phyloP scores from a whole-genome alignment of 257 asterid species.

The Parsonsia alboflavescens region DNA sequence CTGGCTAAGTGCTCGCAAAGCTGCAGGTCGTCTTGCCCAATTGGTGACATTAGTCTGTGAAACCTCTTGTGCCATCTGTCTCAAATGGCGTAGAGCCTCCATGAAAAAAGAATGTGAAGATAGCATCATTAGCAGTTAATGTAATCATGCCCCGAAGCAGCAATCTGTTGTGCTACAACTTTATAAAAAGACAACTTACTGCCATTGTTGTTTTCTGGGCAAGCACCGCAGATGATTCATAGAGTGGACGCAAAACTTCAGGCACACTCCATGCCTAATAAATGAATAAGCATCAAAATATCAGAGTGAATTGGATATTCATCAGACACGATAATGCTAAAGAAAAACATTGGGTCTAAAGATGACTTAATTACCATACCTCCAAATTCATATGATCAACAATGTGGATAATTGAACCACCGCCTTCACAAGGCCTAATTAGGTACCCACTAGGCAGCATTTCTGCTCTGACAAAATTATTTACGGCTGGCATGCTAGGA shows the following conservation, averaged over 20 bases:
- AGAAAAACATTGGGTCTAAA: background rate
- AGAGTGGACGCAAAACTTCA: conserved; percentile 84
- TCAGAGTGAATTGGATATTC: background rate
- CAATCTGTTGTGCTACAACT: background rate
- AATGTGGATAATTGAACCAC: conserved; percentile 84
- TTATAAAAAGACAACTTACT: conserved; percentile 33
- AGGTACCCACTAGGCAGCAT: conserved; percentile 84
- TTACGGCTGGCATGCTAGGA: conserved; percentile 84
- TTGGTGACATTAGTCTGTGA: conserved; percentile 62
- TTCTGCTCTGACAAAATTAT: conserved; percentile 81
- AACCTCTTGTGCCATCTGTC: conserved; percentile 78
- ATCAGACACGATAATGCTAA: background rate
- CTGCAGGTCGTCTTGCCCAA: conserved; percentile 92
- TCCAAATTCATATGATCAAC: conserved; percentile 86
- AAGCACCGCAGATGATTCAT: conserved; percentile 71
- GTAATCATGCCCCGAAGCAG: background rate
- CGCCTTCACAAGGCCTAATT: conserved; percentile 88
- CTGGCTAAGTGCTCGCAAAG: conserved; percentile 75
- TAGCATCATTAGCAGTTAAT: background rate
- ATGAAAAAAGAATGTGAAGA: conserved; percentile 4
- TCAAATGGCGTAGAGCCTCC: conserved; percentile 85
- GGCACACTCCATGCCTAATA: conserved; percentile 78
- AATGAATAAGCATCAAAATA: background rate
- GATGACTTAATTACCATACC: conserved; percentile 31
- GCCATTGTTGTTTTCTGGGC: conserved; percentile 82